Percentiles rank a stretch among this genome's conserved stretches.
Evolutionary conservation across 805 yeast species (phyloP).

Genomic region (Lachancea meyersii): DNA sequence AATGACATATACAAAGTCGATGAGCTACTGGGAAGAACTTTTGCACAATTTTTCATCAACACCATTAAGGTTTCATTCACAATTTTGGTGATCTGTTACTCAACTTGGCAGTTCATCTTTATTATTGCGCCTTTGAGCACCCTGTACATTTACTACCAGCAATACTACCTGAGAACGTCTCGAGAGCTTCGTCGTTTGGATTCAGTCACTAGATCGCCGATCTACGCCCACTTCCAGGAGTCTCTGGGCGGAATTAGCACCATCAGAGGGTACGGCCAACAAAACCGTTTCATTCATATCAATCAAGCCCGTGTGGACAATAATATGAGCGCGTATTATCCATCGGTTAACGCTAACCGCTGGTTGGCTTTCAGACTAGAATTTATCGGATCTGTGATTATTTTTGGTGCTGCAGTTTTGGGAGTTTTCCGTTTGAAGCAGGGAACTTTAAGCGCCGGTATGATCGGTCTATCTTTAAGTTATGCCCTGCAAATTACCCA

Average conservation of each 20-base stretch:
- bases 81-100: constrained; percentile 66
- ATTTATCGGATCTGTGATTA: constrained; percentile 81
- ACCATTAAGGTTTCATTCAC: constrained; percentile 65
- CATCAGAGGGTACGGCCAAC: constrained; percentile 68
- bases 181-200: constrained; percentile 80
- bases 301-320: constrained; percentile 70
- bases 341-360: constrained; percentile 86
- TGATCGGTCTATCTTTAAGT: constrained; percentile 88
- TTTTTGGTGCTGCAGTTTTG: constrained; percentile 78
- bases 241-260: constrained; percentile 69
- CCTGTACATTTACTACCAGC: constrained; percentile 66
- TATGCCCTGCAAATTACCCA: constrained; percentile 92
- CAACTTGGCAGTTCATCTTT: constrained; percentile 82
- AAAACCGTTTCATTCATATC: constrained; percentile 53
- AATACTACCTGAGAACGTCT: constrained; percentile 67
- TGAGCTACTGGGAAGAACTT: constrained; percentile 65
- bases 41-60: constrained; percentile 61
- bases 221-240: constrained; percentile 80
- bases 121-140: constrained; percentile 63
- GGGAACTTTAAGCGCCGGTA: constrained; percentile 78
- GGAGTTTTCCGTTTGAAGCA: constrained; percentile 61
- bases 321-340: constrained; percentile 89
- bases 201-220: constrained; percentile 73
- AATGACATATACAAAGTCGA: constrained; percentile 87
- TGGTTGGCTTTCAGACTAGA: constrained; percentile 97